These are phyloP conservation scores for Mycena kentingensis DNA, from an alignment of 768 basidiomycete species.

Conservation along the genomic window DNA sequence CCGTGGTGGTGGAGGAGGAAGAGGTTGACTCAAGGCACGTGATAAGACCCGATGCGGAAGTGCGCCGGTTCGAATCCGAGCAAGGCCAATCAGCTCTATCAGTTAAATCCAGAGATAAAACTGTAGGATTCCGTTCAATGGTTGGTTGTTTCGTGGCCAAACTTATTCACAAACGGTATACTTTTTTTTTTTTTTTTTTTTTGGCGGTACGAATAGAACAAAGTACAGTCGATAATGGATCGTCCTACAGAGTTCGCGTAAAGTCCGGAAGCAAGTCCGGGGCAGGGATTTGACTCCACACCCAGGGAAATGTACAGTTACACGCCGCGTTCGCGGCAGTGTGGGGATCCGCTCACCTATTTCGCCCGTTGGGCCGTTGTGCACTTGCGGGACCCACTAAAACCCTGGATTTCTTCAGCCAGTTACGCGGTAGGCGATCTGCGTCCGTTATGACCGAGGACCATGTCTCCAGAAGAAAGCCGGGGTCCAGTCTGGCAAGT, in stretches of 20 bases:
- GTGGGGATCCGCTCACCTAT: constrained; percentile 1
- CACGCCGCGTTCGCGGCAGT: background rate
- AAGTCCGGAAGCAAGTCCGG: background rate
- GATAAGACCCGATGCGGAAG: too few species aligned
- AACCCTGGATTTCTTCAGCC: constrained; percentile 10
- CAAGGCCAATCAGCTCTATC: too few species aligned
- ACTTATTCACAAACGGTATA: too few species aligned
- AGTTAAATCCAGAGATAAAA: too few species aligned
- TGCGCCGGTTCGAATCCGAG: too few species aligned
- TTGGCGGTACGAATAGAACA: background rate
- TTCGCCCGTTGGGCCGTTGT: background rate
- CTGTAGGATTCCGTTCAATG: too few species aligned
- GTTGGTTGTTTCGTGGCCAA: too few species aligned
- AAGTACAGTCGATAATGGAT: background rate
- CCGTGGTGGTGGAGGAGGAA: too few species aligned
- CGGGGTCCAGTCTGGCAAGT: background rate
- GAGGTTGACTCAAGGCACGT: too few species aligned
- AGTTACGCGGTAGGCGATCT: background rate
- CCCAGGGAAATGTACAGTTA: constrained; percentile 1
- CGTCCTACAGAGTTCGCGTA: background rate
- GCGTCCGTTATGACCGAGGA: background rate
- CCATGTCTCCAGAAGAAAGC: constrained; percentile 10
- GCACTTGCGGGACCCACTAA: constrained; percentile 18
- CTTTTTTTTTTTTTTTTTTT: constrained; percentile 4
- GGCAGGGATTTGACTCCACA: background rate